Conservation (phyloP, 2,329 filamentous ascomycete species). For the Raffaelea arxii region DNA sequence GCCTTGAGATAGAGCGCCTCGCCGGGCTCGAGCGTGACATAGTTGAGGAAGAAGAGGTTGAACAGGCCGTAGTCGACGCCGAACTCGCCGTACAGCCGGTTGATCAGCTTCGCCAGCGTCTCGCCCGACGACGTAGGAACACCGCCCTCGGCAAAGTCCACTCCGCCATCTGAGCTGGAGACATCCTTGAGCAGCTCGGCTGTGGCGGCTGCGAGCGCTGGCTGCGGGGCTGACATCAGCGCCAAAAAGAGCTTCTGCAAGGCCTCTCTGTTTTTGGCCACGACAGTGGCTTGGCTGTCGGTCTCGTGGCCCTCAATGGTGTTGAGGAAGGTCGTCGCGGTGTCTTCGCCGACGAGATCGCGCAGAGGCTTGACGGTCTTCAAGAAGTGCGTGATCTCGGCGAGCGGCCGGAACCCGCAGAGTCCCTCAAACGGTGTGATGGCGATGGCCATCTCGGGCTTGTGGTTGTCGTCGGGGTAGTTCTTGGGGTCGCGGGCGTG, state of each 20-base stretch:
- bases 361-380: conserved; percentile 46
- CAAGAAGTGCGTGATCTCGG: conserved; percentile 80
- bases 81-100: conserved; percentile 72
- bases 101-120: conserved; percentile 66
- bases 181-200: conserved; percentile 63
- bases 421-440: conserved; percentile 93
- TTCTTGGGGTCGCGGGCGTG: conserved; percentile 82
- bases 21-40: conserved; percentile 74
- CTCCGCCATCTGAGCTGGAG: conserved; percentile 43
- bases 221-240: conserved; percentile 68
- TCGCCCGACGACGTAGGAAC: conserved; percentile 57
- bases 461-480: conserved; percentile 99
- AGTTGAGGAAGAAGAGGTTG: conserved; percentile 96
- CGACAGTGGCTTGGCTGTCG: conserved; percentile 24
- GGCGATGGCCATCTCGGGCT: conserved; percentile 98
- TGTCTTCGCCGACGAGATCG: conserved; percentile 55
- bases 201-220: conserved; percentile 53
- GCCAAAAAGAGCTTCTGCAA: conserved; percentile 66
- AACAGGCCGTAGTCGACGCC: conserved; percentile 87
- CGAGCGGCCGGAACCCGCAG: conserved; percentile 84
- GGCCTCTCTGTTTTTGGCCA: conserved; percentile 61
- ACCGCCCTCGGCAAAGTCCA: conserved; percentile 65
- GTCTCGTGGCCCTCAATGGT: conserved; percentile 35
- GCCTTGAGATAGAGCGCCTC: conserved; percentile 95
- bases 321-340: conserved; percentile 47